These are phyloP conservation scores for Metschnikowia shivogae DNA, from an alignment of 805 yeast genomes.

Conservation along the genomic window DNA sequence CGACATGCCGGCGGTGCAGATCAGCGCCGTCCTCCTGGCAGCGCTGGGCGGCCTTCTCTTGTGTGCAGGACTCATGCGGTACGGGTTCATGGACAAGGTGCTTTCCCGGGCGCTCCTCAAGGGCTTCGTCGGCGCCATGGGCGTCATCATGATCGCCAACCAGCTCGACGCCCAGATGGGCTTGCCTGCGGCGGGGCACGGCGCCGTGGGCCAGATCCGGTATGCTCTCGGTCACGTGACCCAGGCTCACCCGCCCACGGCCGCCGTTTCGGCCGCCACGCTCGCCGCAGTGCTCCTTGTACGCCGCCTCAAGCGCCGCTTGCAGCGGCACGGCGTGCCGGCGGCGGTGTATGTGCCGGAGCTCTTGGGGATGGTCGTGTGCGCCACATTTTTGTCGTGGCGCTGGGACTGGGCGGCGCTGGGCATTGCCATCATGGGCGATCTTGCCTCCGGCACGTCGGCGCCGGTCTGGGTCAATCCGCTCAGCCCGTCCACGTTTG, in stretches of 20 bases:
- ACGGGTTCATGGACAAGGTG: constrained; percentile 81
- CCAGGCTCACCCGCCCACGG: constrained; percentile 9
- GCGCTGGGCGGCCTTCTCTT: constrained; percentile 19
- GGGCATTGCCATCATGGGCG: constrained; percentile 31
- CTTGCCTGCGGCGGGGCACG: constrained; percentile 17
- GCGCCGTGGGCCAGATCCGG: constrained; percentile 14
- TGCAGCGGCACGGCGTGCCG: constrained; percentile 15
- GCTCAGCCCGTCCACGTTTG: constrained; percentile 16
- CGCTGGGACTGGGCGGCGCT: constrained; percentile 21
- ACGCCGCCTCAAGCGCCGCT: constrained; percentile 18
- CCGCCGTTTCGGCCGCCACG: constrained; percentile 19
- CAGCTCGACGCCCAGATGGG: constrained; percentile 48
- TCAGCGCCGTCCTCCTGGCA: constrained; percentile 19
- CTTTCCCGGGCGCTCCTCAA: constrained; percentile 70
- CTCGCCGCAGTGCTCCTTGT: constrained; percentile 20
- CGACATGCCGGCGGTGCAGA: constrained; percentile 32
- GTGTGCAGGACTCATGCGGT: constrained; percentile 49
- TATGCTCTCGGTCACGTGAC: constrained; percentile 8
- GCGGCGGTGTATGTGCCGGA: constrained; percentile 30
- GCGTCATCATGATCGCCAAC: constrained; percentile 69
- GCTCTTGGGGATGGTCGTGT: constrained; percentile 28
- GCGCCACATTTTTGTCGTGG: constrained; percentile 26
- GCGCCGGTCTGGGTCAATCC: constrained; percentile 19
- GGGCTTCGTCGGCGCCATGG: constrained; percentile 85
- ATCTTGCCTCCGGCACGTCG: constrained; percentile 13